Base-by-base conservation (phyloP, 495 filamentous ascomycete species). In the Penicillium bovifimosum region DNA sequence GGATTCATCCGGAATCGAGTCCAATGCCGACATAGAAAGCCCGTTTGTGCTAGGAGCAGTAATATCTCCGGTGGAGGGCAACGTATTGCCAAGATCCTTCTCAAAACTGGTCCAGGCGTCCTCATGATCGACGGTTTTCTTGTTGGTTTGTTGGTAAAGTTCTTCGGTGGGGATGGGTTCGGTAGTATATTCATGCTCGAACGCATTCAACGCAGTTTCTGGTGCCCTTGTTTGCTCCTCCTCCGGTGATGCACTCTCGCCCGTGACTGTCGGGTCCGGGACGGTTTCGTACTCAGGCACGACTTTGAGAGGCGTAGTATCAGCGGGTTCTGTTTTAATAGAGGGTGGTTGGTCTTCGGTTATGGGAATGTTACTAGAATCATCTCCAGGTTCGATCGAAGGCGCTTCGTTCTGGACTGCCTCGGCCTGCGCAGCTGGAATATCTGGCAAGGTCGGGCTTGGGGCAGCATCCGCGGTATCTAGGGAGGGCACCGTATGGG, bases 51-150 rank as follows among this genome's bases (percentile, higher is more conserved):
- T 24, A n/a, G 13, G 14, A 41, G 48, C 28, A 1, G 18, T 11
- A 11, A 9, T n/a, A 27, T 33, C 39, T n/a, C 41, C 38, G 27
- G 27, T 14, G 29, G 36, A 14, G 17, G 38, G 38, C 17, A 50
- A 18, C 8, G 38, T 26, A 26, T 32, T 50, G 20, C 38, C 11
- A 5, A 34, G 9, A 1, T 42, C 36, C 29, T 34, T 31, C 29
- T 50, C 48, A 26, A 50, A 41, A n/a, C n/a, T 33, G 9, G 29
- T 3, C 48, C 38, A 50, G 13, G 48, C 11, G 24, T 50, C 39
- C 11, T 41, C 38, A 2, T 38, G 5, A 8, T 27, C 39, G 29
- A 9, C 29, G 24, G 34, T 17, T 1, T 5, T 18, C 6, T 26
- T 38, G 7, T 33, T 10, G n/a, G 29, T 11, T 41, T 11, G 17